These are phyloP conservation scores for Clitopilus passeckerianus DNA, from an alignment of 768 basidiomycete species.

Conservation along the genomic window DNA sequence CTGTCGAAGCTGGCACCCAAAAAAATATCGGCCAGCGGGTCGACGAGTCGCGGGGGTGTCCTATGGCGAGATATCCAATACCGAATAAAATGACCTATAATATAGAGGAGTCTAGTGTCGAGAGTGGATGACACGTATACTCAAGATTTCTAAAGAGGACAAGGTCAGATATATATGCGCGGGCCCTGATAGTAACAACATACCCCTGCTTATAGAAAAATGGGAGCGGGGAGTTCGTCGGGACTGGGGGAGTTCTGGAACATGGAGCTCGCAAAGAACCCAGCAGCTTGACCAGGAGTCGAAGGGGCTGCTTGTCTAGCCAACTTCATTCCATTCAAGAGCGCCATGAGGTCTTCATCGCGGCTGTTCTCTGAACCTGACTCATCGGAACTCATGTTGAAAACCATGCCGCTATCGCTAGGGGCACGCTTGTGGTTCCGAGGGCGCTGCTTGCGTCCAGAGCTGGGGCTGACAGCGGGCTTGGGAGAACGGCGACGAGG, in stretches of 20 bases:
- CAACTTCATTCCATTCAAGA: slow-evolving; percentile 5
- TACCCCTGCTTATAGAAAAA: slow-evolving; percentile 36
- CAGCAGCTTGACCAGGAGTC: slow-evolving; percentile 13
- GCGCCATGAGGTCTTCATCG: slow-evolving; percentile 35
- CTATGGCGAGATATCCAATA: slow-evolving; percentile 12
- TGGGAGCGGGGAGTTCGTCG: slow-evolving; percentile 71
- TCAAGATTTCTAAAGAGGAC: neutral
- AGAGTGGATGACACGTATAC: neutral
- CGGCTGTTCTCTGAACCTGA: slow-evolving; percentile 9
- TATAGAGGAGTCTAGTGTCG: neutral
- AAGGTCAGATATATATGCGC: neutral
- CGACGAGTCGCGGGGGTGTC: slow-evolving; percentile 14
- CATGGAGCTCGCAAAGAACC: slow-evolving; percentile 73
- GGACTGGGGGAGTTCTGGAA: slow-evolving; percentile 88
- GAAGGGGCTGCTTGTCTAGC: neutral
- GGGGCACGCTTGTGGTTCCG: slow-evolving; percentile 55
- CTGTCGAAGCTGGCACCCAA: neutral
- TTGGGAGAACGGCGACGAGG: slow-evolving; percentile 31
- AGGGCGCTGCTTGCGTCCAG: slow-evolving; percentile 27
- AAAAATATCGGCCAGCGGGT: neutral
- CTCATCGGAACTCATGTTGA: slow-evolving; percentile 71
- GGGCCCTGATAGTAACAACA: neutral
- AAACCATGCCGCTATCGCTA: slow-evolving; percentile 60
- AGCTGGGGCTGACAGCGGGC: slow-evolving; percentile 39
- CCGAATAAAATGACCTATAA: slow-evolving; percentile 4